A percentile compares a stretch with the other conserved stretches of the same genome.
Evolutionary conservation across 257 asterid genomes (phyloP).

Genomic region (Nicotiana benthamiana): DNA sequence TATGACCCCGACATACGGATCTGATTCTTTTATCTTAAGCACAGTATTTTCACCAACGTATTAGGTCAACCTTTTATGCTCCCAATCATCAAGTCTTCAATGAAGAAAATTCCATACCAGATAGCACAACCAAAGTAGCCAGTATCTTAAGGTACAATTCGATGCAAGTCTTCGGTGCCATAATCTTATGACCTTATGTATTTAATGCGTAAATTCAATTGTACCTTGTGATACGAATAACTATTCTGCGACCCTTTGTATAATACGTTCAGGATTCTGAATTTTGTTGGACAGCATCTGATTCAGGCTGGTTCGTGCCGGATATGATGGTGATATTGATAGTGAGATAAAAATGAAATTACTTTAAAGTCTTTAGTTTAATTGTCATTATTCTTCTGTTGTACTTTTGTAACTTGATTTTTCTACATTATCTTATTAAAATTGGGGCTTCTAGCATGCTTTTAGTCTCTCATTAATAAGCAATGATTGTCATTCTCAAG

Average conservation of each 20-base stretch:
- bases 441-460: background rate
- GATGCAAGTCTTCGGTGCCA: background rate
- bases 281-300: background rate
- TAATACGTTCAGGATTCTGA: background rate
- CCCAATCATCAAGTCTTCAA: background rate
- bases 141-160: background rate
- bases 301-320: background rate
- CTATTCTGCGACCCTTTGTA: background rate
- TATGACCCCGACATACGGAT: background rate
- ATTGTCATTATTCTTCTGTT: background rate
- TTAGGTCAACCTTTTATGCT: background rate
- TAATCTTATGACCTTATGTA: background rate
- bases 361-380: background rate
- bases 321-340: background rate
- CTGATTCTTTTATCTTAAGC: background rate
- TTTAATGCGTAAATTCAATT: background rate
- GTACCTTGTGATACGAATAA: background rate
- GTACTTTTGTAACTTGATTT: background rate
- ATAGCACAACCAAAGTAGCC: background rate
- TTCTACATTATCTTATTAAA: background rate
- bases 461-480: background rate
- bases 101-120: background rate
- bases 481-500: background rate
- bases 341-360: background rate
- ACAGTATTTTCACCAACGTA: background rate